Evolutionary conservation across 139 green algal genomes (phyloP).

Genomic region (Marvania coccoides): DNA sequence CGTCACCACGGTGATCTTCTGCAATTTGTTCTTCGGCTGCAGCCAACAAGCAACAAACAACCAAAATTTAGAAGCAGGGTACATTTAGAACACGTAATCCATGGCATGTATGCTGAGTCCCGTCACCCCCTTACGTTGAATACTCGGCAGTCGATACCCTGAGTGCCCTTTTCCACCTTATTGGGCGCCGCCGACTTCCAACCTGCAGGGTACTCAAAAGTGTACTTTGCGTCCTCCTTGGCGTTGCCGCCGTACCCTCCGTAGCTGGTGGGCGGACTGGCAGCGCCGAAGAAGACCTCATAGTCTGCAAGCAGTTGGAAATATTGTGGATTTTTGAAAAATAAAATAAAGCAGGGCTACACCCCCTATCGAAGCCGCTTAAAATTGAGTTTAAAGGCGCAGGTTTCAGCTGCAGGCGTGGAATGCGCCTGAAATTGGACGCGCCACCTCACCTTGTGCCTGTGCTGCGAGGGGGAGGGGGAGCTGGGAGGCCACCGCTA

Average conservation of each 20-base stretch:
- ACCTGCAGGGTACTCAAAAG: slow-evolving; percentile 64
- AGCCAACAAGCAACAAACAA: neutral
- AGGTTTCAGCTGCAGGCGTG: too few relatives aligned
- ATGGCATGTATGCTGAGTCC: neutral
- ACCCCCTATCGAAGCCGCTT: neutral
- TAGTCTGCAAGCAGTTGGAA: slow-evolving; percentile 36
- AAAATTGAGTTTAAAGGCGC: neutral
- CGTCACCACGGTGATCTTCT: slow-evolving; percentile 46
- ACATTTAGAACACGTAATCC: too few relatives aligned
- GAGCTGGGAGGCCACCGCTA: neutral
- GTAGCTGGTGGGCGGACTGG: slow-evolving; percentile 68
- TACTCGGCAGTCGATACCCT: slow-evolving; percentile 75
- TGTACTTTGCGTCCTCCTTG: slow-evolving; percentile 62
- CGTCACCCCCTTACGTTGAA: slow-evolving; percentile 34
- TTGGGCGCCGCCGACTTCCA: slow-evolving; percentile 69
- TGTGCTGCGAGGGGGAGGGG: neutral
- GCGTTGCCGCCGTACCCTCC: slow-evolving; percentile 75
- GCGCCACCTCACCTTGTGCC: too few relatives aligned
- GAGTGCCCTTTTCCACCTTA: slow-evolving; percentile 83
- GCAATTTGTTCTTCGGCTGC: neutral
- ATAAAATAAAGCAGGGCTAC: neutral
- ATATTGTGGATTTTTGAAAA: neutral
- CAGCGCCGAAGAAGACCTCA: slow-evolving; percentile 50
- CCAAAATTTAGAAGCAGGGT: too few relatives aligned
- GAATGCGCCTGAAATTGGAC: too few relatives aligned